Evolutionary conservation across 225 moss, liverwort and hornwort species (phyloP), one percentile per base, ranked within the genome.

Genomic region (Physcomitrellopsis africana): DNA sequence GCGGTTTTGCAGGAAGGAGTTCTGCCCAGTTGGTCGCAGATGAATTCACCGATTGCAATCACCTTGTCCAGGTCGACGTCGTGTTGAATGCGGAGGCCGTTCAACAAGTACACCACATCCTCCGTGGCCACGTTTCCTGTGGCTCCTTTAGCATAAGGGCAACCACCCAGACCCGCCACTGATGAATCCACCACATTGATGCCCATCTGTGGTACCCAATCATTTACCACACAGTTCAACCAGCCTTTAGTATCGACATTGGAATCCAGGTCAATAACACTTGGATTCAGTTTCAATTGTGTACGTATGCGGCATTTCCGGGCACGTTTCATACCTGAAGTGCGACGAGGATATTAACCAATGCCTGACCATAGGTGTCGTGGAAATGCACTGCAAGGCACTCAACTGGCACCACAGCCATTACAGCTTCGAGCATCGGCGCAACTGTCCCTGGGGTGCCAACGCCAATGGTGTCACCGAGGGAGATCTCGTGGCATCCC

Each of bases 51-150:
- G 5, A 93, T 92, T 11, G 87, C 88, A 53, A 93, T 83, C 58
- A 99, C 86, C 79, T 89, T 85, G 48, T 78, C 72, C 48, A 99
- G 85, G 76, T 99, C 88, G 20, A 99, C 97, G 69, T 99, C 92
- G 77, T 86, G 86, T 58, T 94, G 89, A 70, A 99, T 87, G 14
- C 97, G 95, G 13, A 99, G 70, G n/a, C 97, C 97, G 59, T 93
- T 84, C 72, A 99, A 63, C 14, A 99, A 86, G 79, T 99, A 99
- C 2, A 99, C 83, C 22, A 99, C 97, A 63, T 95, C 97, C 80
- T 99, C 95, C 1, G 97, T 99, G 53, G 97, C 97, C 45, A 99
- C 97, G 63, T 99, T 99, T 19, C 97, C 97, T 18, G 97, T 93
- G 15, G 97, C 95, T 45, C 97, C 97, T 66, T 90, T 78, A 11